Conservation (phyloP, 176 grass and related monocot species). For the Carex cristatella region DNA sequence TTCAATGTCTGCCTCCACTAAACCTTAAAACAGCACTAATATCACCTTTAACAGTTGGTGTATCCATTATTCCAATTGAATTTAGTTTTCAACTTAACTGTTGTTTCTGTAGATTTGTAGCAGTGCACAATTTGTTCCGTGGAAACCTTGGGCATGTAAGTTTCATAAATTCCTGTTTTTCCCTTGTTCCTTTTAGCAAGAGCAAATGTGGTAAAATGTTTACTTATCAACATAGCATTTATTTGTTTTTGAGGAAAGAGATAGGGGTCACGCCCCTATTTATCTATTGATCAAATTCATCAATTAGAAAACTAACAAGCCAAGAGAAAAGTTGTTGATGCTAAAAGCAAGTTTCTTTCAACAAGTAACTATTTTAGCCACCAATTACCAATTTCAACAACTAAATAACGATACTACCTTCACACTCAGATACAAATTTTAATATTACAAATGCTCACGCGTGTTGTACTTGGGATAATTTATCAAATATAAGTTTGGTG, state of each 20-base stretch:
- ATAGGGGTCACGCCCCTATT: too few relatives aligned
- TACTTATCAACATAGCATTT: background rate
- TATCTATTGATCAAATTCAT: background rate
- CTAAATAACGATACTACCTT: background rate
- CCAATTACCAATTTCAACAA: background rate
- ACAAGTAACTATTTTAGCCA: background rate
- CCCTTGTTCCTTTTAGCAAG: background rate
- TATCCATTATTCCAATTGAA: background rate
- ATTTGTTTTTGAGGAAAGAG: background rate
- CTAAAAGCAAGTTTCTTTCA: background rate
- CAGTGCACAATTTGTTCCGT: conserved; percentile 75
- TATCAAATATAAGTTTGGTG: background rate
- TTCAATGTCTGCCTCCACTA: background rate
- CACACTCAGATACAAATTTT: background rate
- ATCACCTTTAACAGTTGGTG: background rate
- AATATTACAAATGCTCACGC: background rate
- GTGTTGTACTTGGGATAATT: background rate
- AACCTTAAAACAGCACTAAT: background rate
- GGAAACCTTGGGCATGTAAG: conserved; percentile 91
- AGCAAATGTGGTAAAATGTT: background rate
- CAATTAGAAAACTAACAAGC: background rate
- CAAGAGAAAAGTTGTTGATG: background rate
- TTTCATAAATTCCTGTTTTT: conserved; percentile 7
- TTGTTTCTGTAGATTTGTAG: conserved; percentile 70
- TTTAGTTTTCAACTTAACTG: conserved; percentile 33